A percentile compares a stretch with the other conserved stretches of the same genome.
Conservation (phyloP, 179 eudicot genomes). For the Nepenthes alata region DNA sequence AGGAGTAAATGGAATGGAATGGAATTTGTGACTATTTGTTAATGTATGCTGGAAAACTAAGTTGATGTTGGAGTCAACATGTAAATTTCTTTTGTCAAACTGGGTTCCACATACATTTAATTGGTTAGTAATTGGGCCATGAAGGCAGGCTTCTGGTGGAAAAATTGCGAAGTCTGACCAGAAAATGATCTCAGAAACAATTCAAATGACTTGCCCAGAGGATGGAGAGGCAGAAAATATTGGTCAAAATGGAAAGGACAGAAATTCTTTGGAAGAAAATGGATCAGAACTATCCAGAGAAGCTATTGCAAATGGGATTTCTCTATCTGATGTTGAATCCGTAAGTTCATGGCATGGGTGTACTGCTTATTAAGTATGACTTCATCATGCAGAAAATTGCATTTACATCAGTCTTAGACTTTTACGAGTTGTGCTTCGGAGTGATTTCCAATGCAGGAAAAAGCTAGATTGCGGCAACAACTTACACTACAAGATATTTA, state of each 20-base stretch:
- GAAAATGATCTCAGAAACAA: constrained; percentile 32
- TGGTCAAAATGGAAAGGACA: constrained; percentile 21
- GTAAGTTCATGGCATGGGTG: constrained; percentile 12
- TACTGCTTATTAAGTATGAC: constrained; percentile 2
- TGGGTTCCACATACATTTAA: too few relatives aligned
- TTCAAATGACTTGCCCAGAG: constrained; percentile 21
- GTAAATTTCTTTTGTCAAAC: too few relatives aligned
- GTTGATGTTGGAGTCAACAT: too few relatives aligned
- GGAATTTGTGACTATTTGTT: too few relatives aligned
- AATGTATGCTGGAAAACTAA: too few relatives aligned
- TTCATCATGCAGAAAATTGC: background rate
- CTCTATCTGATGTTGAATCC: constrained; percentile 19
- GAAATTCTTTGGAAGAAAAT: constrained; percentile 20
- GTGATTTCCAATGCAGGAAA: constrained; percentile 35
- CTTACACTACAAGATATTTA: constrained; percentile 69
- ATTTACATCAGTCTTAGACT: background rate
- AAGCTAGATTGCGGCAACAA: constrained; percentile 26
- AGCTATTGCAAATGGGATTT: constrained; percentile 13
- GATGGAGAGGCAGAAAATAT: constrained; percentile 23
- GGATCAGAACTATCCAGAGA: constrained; percentile 14
- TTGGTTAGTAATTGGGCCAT: too few relatives aligned
- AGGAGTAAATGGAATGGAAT: too few relatives aligned
- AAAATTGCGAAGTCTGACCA: constrained; percentile 12
- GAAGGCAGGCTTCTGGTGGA: background rate
- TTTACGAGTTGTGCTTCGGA: background rate